Percentiles rank a stretch among this genome's conserved stretches.
phyloP scores from a whole-genome alignment of 1,284 basidiomycete genomes.

The Butyriboletus appendiculatus region DNA sequence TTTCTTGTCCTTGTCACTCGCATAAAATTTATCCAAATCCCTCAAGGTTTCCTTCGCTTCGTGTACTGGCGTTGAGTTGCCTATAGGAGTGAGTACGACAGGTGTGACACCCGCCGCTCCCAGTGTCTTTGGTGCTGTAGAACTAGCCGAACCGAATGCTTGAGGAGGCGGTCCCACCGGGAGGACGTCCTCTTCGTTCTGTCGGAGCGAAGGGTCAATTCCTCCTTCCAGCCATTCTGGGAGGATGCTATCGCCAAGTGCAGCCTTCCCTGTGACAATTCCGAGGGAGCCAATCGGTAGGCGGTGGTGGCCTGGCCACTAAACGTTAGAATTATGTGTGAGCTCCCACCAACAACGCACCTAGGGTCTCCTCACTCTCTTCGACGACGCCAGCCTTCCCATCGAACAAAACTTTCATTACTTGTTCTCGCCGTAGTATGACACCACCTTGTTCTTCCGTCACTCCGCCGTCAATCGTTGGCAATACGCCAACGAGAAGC shows the following conservation, averaged over 20 bases:
- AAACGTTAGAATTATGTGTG: background rate
- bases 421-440: slow-evolving; percentile 79
- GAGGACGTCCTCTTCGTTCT: slow-evolving; percentile 56
- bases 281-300: slow-evolving; percentile 58
- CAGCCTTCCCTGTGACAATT: slow-evolving; percentile 53
- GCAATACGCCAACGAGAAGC: slow-evolving; percentile 51
- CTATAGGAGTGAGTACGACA: slow-evolving; percentile 54
- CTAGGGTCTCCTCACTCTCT: slow-evolving; percentile 30
- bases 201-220: slow-evolving; percentile 54
- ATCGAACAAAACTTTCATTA: slow-evolving; percentile 75
- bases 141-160: slow-evolving; percentile 41
- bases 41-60: slow-evolving; percentile 48
- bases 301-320: slow-evolving; percentile 40
- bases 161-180: slow-evolving; percentile 36
- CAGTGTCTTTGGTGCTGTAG: slow-evolving; percentile 16
- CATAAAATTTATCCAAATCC: slow-evolving; percentile 75
- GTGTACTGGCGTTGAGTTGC: slow-evolving; percentile 45
- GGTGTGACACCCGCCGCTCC: slow-evolving; percentile 35
- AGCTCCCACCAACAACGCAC: slow-evolving; percentile 16
- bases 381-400: slow-evolving; percentile 57
- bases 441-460: slow-evolving; percentile 60
- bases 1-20: slow-evolving; percentile 34
- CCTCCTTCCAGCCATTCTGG: slow-evolving; percentile 67
- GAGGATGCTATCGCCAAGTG: slow-evolving; percentile 43
- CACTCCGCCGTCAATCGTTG: slow-evolving; percentile 34